Evolutionary conservation across 129 eudicot species (phyloP).

Genomic region (Helichrysum umbraculigerum): DNA sequence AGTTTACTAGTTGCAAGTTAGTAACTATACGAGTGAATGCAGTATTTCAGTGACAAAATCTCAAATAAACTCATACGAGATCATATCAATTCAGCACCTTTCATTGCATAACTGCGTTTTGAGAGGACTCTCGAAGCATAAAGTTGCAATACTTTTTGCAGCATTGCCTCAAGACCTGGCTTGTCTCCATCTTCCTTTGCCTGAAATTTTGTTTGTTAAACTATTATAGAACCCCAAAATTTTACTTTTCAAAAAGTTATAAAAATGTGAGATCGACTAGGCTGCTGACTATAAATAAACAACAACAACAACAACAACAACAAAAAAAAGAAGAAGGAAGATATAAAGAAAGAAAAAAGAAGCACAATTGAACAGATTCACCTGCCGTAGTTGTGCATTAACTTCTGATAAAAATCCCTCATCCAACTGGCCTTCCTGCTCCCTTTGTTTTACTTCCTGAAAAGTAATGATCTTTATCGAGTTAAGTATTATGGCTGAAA

Average conservation of each 20-base stretch:
- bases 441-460: constrained; percentile 82
- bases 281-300: background rate
- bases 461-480: constrained; percentile 9
- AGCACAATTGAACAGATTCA: constrained; percentile 24
- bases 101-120: constrained; percentile 90
- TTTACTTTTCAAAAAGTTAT: background rate
- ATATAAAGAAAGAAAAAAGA: background rate
- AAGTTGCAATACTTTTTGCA: constrained; percentile 92
- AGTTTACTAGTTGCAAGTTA: background rate
- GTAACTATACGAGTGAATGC: background rate
- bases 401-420: constrained; percentile 96
- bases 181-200: constrained; percentile 95
- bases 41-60: constrained; percentile 3
- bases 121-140: constrained; percentile 89
- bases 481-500: background rate
- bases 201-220: constrained; percentile 43
- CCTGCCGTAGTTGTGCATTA: constrained; percentile 94
- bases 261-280: background rate
- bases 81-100: constrained; percentile 48
- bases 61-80: background rate
- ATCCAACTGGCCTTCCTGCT: constrained; percentile 88
- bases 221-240: background rate
- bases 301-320: too few relatives aligned
- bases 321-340: too few relatives aligned
- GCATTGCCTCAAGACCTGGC: constrained; percentile 98